These are phyloP conservation scores for Luffa aegyptiaca DNA, from an alignment of 306 rosid species.

Conservation along the genomic window DNA sequence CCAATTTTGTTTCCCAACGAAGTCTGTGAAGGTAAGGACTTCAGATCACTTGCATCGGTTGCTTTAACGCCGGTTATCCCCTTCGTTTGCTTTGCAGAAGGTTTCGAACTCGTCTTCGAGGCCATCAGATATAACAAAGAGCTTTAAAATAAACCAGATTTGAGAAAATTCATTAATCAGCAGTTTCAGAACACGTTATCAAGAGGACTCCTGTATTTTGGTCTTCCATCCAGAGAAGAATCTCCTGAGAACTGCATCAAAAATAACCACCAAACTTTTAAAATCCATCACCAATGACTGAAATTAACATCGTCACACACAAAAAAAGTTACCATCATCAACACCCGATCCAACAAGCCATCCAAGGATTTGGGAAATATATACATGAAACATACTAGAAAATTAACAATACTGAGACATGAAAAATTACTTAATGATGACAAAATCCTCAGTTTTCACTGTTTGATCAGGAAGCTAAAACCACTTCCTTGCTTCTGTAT, in stretches of 20 bases:
- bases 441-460: neutral
- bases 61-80: neutral
- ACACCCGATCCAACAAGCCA: neutral
- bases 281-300: neutral
- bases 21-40: slow-evolving; percentile 1
- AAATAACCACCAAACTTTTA: neutral
- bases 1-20: slow-evolving; percentile 33
- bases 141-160: neutral
- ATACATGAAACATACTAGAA: neutral
- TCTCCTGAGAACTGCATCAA: neutral
- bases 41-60: neutral
- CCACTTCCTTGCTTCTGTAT: neutral
- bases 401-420: neutral
- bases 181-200: neutral
- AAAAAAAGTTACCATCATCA: neutral
- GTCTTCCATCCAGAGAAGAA: neutral
- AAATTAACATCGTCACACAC: neutral
- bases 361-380: neutral
- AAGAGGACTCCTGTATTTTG: neutral
- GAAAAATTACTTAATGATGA: neutral
- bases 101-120: neutral
- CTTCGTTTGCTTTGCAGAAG: neutral
- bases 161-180: neutral
- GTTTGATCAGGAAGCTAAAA: slow-evolving; percentile 2
- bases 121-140: slow-evolving; percentile 5